Evolutionary conservation across 306 rosid genomes (phyloP).

Genomic region (Lagenaria siceraria): DNA sequence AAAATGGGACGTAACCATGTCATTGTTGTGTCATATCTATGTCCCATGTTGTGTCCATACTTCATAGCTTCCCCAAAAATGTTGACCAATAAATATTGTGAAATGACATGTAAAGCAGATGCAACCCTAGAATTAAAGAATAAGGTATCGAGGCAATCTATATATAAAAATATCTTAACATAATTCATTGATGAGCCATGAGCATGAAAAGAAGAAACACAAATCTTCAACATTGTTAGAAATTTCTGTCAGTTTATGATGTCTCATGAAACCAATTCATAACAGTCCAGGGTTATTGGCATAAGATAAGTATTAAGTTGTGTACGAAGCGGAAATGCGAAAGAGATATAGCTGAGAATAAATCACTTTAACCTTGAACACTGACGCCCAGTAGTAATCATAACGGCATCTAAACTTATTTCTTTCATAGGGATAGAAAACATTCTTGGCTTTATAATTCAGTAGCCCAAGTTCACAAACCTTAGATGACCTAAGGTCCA

Average conservation of each 20-base stretch:
- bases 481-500: conserved; percentile 88
- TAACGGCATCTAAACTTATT: conserved; percentile 71
- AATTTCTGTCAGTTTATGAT: not conserved
- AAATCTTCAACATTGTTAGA: not conserved
- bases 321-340: not conserved
- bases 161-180: not conserved
- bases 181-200: not conserved
- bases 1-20: not conserved
- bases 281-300: not conserved
- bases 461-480: conserved; percentile 77
- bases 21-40: not conserved
- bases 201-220: not conserved
- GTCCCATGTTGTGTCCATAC: not conserved
- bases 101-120: not conserved
- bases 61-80: not conserved
- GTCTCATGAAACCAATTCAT: not conserved
- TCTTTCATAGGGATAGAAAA: conserved; percentile 54
- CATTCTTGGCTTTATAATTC: conserved; percentile 65
- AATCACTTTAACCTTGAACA: conserved; percentile 51
- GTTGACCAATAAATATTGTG: not conserved
- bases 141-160: not conserved
- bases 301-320: not conserved
- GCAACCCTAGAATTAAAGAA: not conserved
- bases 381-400: conserved; percentile 94
- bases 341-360: not conserved